Conservation (phyloP, 1,139 yeast species). For the Saccharomyces hybrid region DNA sequence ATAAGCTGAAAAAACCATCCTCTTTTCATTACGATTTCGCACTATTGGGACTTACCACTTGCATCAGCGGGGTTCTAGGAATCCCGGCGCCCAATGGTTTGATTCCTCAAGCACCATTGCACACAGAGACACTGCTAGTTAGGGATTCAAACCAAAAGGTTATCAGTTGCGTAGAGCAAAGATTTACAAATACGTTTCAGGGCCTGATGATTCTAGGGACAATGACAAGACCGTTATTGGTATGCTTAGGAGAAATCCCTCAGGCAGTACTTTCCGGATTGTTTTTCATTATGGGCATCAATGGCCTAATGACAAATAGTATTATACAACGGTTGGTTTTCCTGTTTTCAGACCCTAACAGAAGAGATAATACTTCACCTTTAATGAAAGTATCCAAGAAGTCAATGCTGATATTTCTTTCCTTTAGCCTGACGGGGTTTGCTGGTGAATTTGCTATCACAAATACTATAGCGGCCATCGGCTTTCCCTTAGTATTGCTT, state of each 20-base stretch:
- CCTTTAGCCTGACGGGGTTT: constrained; percentile 57
- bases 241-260: constrained; percentile 79
- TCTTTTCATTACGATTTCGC: constrained; percentile 91
- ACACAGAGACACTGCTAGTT: constrained; percentile 70
- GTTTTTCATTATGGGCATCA: constrained; percentile 86
- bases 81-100: constrained; percentile 94
- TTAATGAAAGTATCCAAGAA: constrained; percentile 35
- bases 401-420: constrained; percentile 52
- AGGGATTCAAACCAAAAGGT: constrained; percentile 41
- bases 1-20: constrained; percentile 76
- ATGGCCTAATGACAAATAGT: constrained; percentile 63
- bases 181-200: constrained; percentile 76
- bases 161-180: constrained; percentile 73
- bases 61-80: constrained; percentile 78
- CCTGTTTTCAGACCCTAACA: constrained; percentile 50
- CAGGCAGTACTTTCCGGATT: constrained; percentile 90
- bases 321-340: constrained; percentile 58
- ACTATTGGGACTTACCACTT: constrained; percentile 77
- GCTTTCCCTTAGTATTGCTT: constrained; percentile 82
- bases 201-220: constrained; percentile 78
- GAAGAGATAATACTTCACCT: constrained; percentile 31
- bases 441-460: constrained; percentile 81
- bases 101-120: constrained; percentile 95
- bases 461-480: constrained; percentile 84
- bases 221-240: constrained; percentile 82